phyloP scores from a whole-genome alignment of 139 green algal genomes.

The Chlorella sp. region DNA sequence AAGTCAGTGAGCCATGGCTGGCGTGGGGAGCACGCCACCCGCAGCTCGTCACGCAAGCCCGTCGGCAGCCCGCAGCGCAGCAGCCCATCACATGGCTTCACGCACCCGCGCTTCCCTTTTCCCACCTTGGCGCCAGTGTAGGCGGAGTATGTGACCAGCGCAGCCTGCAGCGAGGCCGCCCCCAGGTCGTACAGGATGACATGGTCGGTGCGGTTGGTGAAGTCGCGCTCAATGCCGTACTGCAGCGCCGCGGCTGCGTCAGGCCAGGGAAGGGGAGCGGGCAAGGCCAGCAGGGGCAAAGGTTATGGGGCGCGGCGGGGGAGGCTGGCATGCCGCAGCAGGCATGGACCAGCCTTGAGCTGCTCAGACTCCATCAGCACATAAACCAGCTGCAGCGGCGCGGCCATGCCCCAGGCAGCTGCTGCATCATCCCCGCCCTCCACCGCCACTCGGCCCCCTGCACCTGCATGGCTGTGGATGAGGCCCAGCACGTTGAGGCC shows the following conservation, averaged over 20 bases:
- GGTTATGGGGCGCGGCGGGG: background rate
- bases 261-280: background rate
- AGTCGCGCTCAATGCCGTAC: constrained; percentile 97
- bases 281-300: background rate
- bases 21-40: too few species aligned
- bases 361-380: too few species aligned
- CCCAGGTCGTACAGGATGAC: constrained; percentile 97
- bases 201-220: constrained; percentile 79
- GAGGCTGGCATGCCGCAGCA: background rate
- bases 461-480: constrained; percentile 82
- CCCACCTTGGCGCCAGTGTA: constrained; percentile 75
- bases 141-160: constrained; percentile 87
- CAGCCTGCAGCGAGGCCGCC: constrained; percentile 74
- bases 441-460: too few species aligned
- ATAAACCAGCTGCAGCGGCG: too few species aligned
- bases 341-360: too few species aligned
- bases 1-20: too few species aligned
- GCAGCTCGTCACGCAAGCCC: too few species aligned
- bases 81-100: too few species aligned
- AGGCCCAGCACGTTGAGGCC: constrained; percentile 91
- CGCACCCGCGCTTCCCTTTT: too few species aligned
- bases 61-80: background rate
- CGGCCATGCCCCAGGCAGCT: too few species aligned
- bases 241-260: constrained; percentile 91
- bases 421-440: too few species aligned